These are phyloP conservation scores for Seiridium cupressi DNA, from an alignment of 2,329 filamentous ascomycete genomes.

Conservation along the genomic window DNA sequence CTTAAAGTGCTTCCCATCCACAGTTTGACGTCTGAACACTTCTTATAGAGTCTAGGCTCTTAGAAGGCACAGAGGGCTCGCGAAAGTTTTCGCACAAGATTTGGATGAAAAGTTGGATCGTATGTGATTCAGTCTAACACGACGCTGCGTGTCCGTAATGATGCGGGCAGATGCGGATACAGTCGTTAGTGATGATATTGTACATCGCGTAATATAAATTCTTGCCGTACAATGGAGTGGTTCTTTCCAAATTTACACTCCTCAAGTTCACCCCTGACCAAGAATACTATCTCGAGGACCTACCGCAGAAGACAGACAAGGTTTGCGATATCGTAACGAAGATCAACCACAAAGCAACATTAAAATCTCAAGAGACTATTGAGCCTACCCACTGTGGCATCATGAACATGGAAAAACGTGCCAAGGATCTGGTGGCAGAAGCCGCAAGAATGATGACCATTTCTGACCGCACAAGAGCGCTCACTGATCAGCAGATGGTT, in stretches of 20 bases:
- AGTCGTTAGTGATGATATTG: background rate
- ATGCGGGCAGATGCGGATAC: background rate
- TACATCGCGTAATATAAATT: background rate
- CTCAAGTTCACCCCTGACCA: background rate
- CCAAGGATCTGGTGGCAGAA: background rate
- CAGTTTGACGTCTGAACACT: no score
- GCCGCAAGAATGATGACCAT: background rate
- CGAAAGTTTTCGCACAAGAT: background rate
- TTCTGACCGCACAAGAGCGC: background rate
- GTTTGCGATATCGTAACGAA: background rate
- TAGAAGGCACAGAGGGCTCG: background rate
- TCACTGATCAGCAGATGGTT: background rate
- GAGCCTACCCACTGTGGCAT: background rate
- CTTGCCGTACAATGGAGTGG: background rate
- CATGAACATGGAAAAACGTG: background rate
- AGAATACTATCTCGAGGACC: background rate
- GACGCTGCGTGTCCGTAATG: background rate
- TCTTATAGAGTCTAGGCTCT: background rate
- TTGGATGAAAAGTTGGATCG: background rate
- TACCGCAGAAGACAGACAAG: background rate
- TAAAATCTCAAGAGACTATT: background rate
- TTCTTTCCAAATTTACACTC: background rate
- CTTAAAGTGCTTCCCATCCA: no score
- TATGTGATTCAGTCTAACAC: background rate
- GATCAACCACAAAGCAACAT: background rate